Evolutionary conservation across 495 filamentous ascomycete species (phyloP), one percentile per base, ranked within the genome.

Genomic region (Xylaria bambusicola): DNA sequence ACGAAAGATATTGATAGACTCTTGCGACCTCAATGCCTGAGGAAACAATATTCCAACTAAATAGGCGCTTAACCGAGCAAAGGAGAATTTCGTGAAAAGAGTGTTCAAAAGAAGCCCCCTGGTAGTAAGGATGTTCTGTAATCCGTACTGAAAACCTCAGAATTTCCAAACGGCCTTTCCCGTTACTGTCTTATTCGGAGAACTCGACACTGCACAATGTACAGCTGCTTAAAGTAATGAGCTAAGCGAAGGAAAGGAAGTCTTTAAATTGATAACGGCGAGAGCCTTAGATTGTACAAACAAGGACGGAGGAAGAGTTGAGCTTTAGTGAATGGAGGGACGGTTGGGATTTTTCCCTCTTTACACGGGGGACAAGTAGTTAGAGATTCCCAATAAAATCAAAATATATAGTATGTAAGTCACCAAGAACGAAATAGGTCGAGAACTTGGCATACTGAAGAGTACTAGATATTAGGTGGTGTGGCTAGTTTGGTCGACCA

Each of bases 401-500:
- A 21, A 47, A 15, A 21, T 15, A 46, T 52, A 47, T 29, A 44
- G 48, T 52, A 52, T 27, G 50, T 26, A 36, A 50, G 40, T 47
- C 36, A 60, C 51, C 63, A 55, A n/a, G 10, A 59, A 58, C 56
- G 31, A 41, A 48, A 40, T 44, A 62, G 42, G 51, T 62, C 54
- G 55, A 55, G 66, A 61, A 68, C 65, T 61, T 48, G 51, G 42
- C 44, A 48, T 41, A 56, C 44, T 54, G 58, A 61, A 50, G 58
- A 54, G 58, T 40, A 61, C 56, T 61, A 55, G 42, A 66, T 68
- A 68, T 70, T 70, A 70, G 68, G 67, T 64, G 62, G 65, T 70
- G 68, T 71, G 68, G 68, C 68, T 71, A 71, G 66, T 71, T 71
- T 60, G 55, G 65, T 66, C 42, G 63, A 66, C 68, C 68, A 71